phyloP scores from a whole-genome alignment of 306 rosid species.

The Comarum palustre region DNA sequence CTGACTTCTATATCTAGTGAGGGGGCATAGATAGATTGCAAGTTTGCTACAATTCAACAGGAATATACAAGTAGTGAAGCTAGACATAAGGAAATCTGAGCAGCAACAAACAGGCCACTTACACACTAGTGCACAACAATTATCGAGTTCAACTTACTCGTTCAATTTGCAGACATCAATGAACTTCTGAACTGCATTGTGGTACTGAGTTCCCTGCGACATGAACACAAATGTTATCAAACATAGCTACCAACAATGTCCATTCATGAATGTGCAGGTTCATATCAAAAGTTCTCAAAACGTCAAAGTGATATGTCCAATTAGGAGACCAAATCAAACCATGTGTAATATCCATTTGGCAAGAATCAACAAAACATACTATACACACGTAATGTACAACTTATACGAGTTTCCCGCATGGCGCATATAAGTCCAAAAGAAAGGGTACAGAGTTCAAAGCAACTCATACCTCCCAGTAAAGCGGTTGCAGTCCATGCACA shows the following conservation, averaged over 20 bases:
- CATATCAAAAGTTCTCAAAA: constrained; percentile 13
- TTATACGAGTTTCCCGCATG: neutral
- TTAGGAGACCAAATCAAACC: constrained; percentile 3
- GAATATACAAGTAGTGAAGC: constrained; percentile 22
- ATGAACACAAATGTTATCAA: constrained; percentile 8
- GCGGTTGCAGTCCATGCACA: constrained; percentile 85
- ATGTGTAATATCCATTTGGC: neutral
- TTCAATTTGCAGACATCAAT: constrained; percentile 68
- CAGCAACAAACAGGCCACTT: constrained; percentile 28
- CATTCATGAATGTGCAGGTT: neutral
- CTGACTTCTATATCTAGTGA: constrained; percentile 4
- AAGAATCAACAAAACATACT: constrained; percentile 3
- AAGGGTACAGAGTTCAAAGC: neutral
- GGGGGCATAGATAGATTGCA: constrained; percentile 22
- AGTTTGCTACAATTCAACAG: constrained; percentile 19
- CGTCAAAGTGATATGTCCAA: constrained; percentile 1
- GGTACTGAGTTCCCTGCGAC: constrained; percentile 64
- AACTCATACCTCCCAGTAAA: constrained; percentile 83
- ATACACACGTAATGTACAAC: neutral
- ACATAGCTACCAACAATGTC: constrained; percentile 25
- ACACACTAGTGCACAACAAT: constrained; percentile 27
- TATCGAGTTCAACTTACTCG: constrained; percentile 38
- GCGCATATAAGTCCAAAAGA: neutral
- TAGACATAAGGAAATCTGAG: constrained; percentile 27
- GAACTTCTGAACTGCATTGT: constrained; percentile 68